These are phyloP conservation scores for Hygrophorus russula DNA, from an alignment of 768 basidiomycete genomes.

Conservation along the genomic window DNA sequence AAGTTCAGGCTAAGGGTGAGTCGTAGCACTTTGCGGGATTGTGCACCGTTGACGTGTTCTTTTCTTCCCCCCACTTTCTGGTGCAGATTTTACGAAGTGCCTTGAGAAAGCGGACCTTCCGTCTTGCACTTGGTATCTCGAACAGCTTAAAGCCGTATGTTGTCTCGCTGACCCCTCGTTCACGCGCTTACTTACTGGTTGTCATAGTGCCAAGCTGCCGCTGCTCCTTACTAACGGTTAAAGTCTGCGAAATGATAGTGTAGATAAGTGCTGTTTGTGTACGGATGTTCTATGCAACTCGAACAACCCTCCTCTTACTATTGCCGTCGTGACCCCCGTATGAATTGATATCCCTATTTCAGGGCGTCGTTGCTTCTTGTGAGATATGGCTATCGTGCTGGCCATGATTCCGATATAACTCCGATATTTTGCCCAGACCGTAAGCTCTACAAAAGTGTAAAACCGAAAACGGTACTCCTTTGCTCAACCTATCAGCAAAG, in stretches of 20 bases:
- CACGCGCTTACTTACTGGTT: slow-evolving; percentile 6
- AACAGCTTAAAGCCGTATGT: slow-evolving; percentile 80
- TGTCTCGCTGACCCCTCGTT: not conserved
- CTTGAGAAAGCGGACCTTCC: slow-evolving; percentile 71
- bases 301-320: too few species aligned
- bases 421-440: too few species aligned
- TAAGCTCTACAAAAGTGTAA: too few species aligned
- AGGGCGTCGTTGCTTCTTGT: too few species aligned
- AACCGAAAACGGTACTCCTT: too few species aligned
- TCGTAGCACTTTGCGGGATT: not conserved
- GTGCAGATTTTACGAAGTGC: slow-evolving; percentile 71
- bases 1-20: slow-evolving; percentile 73
- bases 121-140: slow-evolving; percentile 79
- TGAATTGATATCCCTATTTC: too few species aligned
- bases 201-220: slow-evolving; percentile 64
- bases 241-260: not conserved
- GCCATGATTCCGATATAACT: too few species aligned
- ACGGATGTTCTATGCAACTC: too few species aligned
- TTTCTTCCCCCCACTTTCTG: not conserved
- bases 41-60: not conserved
- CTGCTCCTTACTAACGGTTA: slow-evolving; percentile 36
- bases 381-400: too few species aligned
- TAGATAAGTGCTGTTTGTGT: too few species aligned
- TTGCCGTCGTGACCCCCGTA: too few species aligned
- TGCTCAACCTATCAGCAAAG: too few species aligned